Base-by-base conservation (phyloP, 2,329 filamentous ascomycete species). In the Kalmusia sp. region DNA sequence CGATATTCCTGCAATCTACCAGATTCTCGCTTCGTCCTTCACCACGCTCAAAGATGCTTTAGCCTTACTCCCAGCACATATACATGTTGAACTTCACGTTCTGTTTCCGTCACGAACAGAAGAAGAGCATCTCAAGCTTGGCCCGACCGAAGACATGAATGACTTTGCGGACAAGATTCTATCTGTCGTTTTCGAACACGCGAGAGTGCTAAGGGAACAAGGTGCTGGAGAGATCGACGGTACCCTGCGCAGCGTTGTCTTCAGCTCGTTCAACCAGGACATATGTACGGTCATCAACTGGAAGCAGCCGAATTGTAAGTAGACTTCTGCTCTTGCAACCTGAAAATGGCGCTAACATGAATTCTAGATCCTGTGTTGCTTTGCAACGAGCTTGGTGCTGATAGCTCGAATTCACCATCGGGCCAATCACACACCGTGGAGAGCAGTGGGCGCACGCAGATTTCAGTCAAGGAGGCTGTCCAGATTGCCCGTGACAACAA, bases 221-320 rank as follows among this genome's bases (percentile, higher is more conserved):
- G 87, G 85, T 1, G 63, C 64, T 8, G 70, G 70, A 5, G 87
- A 72, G 41, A 66, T 70, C 38, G 71, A 91, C 7, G 87, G 91
- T 49, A 85, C 87, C 14, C 87, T 95, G 62, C 84, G 93, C 34
- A 96, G 91, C 11, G 88, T 99, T 47, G 91, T 97, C 9, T 97
- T 99, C 73, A 96, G 91, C 65, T 96, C 92, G 19, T 96, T 93
- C 75, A 97, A 96, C 70, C 82, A 91, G 11, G 89, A 88, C 59
- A 85, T 98, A 17, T 99, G 95, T 76, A 96, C 91, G 14, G 93
- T 93, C 4, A 78, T 99, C 65, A 99, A 99, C 76, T 99, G 95
- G 95, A 99, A 99, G 75, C 95, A 99, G 74, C 95, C 95, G 2
- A 99, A 98, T 71, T 99, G 86, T 88, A 72, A 77, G 84, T 77